Percentiles rank a stretch among this genome's conserved stretches.
These are phyloP conservation scores for Corynascus novoguineensis DNA, from an alignment of 495 filamentous ascomycete species.

Conservation along the genomic window DNA sequence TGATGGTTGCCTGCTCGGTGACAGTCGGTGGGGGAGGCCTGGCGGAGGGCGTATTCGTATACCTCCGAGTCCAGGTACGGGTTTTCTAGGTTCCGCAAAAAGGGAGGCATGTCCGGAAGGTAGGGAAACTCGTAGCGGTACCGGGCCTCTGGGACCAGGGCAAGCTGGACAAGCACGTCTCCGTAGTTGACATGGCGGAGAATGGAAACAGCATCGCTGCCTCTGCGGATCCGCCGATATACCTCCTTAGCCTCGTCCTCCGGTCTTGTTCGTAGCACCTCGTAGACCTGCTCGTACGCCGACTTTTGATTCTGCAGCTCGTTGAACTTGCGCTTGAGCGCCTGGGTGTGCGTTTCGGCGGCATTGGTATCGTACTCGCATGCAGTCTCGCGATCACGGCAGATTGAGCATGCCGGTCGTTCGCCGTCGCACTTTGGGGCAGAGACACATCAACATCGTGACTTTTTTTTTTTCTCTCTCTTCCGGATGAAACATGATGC, in stretches of 20 bases:
- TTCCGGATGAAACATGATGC: too few species aligned
- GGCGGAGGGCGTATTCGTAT: conserved; percentile 22
- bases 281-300: conserved; percentile 33
- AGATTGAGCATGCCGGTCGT: conserved; percentile 34
- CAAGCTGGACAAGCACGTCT: conserved; percentile 36
- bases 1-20: not conserved
- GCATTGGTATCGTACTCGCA: conserved; percentile 38
- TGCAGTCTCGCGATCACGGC: conserved; percentile 29
- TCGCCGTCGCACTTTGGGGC: conserved; percentile 34
- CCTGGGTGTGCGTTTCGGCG: conserved; percentile 38
- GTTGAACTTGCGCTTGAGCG: conserved; percentile 37
- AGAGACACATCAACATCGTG: too few species aligned
- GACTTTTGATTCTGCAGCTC: conserved; percentile 33
- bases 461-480: too few species aligned
- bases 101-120: conserved; percentile 33
- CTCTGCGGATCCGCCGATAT: conserved; percentile 33
- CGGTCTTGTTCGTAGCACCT: conserved; percentile 28
- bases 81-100: conserved; percentile 28
- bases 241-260: conserved; percentile 34
- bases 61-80: conserved; percentile 38
- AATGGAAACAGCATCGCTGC: conserved; percentile 31
- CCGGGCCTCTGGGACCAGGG: conserved; percentile 33
- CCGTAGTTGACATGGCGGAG: conserved; percentile 37
- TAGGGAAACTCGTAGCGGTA: conserved; percentile 41
- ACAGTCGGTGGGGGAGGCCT: not conserved